Conservation (phyloP, 768 basidiomycete species). For the Cyclocybe aegerita region DNA sequence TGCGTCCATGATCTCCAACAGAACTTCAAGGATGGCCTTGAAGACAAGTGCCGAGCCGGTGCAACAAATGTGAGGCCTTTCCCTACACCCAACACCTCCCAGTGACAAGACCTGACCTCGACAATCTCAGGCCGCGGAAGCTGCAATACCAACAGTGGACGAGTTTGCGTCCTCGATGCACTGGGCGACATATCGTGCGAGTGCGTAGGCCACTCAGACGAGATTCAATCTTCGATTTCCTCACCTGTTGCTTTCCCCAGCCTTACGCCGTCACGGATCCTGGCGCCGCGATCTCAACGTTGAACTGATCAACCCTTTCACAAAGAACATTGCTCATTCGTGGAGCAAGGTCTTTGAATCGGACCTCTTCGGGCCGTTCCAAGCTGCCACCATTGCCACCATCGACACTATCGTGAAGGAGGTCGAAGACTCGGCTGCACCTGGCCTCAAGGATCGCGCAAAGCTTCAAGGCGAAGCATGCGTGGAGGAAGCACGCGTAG, state of each 20-base stretch:
- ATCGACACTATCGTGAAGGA: conserved; percentile 49
- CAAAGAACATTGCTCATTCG: conserved; percentile 53
- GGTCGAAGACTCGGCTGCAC: conserved; percentile 49
- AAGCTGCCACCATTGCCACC: conserved; percentile 30
- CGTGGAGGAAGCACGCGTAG: conserved; percentile 48
- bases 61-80: conserved; percentile 41
- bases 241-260: conserved; percentile 12
- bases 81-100: background rate
- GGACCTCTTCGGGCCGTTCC: conserved; percentile 52
- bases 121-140: conserved; percentile 33
- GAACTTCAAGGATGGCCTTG: conserved; percentile 52
- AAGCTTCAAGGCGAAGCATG: conserved; percentile 51
- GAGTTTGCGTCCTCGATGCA: conserved; percentile 55
- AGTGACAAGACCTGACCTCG: background rate
- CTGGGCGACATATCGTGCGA: conserved; percentile 59
- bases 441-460: conserved; percentile 52
- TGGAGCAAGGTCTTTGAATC: conserved; percentile 64
- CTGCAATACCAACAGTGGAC: conserved; percentile 47
- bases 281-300: conserved; percentile 62
- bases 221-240: background rate
- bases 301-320: conserved; percentile 57
- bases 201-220: conserved; percentile 30
- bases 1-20: conserved; percentile 47
- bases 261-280: conserved; percentile 53
- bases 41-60: conserved; percentile 55